phyloP scores from a whole-genome alignment of 176 grass and related monocot genomes.

The Oryza longistaminata region DNA sequence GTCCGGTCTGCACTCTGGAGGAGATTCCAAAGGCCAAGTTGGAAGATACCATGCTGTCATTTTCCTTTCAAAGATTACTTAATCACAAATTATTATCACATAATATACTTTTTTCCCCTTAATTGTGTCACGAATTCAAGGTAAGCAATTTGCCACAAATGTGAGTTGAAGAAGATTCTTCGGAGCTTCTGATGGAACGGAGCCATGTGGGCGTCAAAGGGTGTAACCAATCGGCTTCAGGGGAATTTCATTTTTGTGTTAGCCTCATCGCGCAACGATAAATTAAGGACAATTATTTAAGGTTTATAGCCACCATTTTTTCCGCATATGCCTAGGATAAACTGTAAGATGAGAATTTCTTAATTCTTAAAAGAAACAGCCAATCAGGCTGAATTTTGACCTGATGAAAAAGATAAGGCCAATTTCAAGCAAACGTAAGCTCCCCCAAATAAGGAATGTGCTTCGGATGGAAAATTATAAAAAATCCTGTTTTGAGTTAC shows the following conservation, averaged over 20 bases:
- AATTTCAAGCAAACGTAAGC: background rate
- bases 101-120: background rate
- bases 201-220: background rate
- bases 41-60: constrained; percentile 15
- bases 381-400: background rate
- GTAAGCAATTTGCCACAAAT: constrained; percentile 5
- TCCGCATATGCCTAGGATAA: constrained; percentile 35
- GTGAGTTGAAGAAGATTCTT: constrained; percentile 17
- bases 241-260: constrained; percentile 24
- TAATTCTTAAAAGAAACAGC: background rate
- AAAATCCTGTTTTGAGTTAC: background rate
- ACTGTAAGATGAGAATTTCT: background rate
- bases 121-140: background rate
- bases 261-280: background rate
- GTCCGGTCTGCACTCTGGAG: background rate
- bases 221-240: background rate
- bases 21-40: constrained; percentile 22
- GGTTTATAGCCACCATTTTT: background rate
- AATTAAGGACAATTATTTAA: background rate
- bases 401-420: background rate
- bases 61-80: background rate
- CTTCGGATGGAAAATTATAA: background rate
- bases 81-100: background rate
- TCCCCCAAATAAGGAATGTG: background rate
- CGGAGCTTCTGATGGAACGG: constrained; percentile 31